Percentiles rank a stretch among this genome's conserved stretches.
These are phyloP conservation scores for Durusdinium trenchii DNA, from an alignment of 73 alveolate species.

Conservation along the genomic window DNA sequence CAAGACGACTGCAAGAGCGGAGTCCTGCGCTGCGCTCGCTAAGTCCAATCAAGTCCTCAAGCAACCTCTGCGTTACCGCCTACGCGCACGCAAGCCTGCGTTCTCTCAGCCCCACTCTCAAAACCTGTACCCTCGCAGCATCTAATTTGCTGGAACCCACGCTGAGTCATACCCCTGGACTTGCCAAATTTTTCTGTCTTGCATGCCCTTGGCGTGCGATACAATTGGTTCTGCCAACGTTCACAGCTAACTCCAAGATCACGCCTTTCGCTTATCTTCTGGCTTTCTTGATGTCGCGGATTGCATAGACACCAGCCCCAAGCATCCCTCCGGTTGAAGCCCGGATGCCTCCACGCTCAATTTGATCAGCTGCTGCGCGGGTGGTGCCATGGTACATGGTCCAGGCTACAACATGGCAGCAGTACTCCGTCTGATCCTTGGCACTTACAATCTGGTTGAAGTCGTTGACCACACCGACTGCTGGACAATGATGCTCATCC, in stretches of 20 bases:
- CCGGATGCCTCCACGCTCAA: not conserved
- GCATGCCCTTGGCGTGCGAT: constrained; percentile 65
- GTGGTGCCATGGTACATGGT: constrained; percentile 72
- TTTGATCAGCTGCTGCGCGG: constrained; percentile 1
- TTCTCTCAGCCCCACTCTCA: too few relatives aligned
- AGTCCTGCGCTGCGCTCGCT: too few relatives aligned
- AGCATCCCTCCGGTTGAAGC: constrained; percentile 54
- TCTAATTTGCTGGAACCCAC: constrained; percentile 53
- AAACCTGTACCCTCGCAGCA: too few relatives aligned
- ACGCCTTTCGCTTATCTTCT: not conserved
- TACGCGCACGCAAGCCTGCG: too few relatives aligned
- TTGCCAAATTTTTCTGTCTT: not conserved
- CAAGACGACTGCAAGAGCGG: too few relatives aligned
- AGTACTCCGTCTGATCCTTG: too few relatives aligned
- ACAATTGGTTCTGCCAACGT: constrained; percentile 21
- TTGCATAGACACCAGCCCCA: constrained; percentile 34
- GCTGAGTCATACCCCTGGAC: constrained; percentile 49
- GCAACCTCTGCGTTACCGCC: too few relatives aligned
- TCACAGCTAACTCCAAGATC: not conserved
- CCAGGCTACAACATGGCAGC: too few relatives aligned
- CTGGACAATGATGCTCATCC: too few relatives aligned
- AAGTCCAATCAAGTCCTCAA: too few relatives aligned
- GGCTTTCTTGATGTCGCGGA: not conserved
- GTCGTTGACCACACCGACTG: too few relatives aligned
- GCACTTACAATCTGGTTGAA: too few relatives aligned